A percentile compares a stretch with the other conserved stretches of the same genome.
These are phyloP conservation scores for Myriangium duriaei DNA, from an alignment of 2,329 filamentous ascomycete genomes.

Conservation along the genomic window DNA sequence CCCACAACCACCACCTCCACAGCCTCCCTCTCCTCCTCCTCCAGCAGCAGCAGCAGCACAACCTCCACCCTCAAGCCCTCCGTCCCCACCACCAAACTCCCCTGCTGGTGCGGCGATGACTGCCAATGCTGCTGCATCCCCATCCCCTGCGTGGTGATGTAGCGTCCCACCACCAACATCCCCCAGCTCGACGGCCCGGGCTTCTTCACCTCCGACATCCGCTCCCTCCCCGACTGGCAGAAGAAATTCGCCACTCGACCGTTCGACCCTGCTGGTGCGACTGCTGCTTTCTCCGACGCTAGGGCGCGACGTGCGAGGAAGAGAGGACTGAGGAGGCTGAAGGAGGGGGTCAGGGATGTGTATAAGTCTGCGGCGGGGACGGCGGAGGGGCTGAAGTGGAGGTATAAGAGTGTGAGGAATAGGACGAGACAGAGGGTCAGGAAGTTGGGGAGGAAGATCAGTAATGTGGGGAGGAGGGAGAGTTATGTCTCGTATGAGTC, in stretches of 20 bases:
- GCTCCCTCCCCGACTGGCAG: too few species aligned
- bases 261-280: too few species aligned
- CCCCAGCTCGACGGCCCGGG: too few species aligned
- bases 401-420: neutral
- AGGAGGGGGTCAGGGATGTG: neutral
- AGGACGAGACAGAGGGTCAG: neutral
- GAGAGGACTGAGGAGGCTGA: neutral
- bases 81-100: conserved; percentile 19
- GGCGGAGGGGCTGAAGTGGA: conserved; percentile 3
- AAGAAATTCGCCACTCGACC: too few species aligned
- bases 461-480: conserved; percentile 3
- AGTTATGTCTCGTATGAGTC: conserved; percentile 7
- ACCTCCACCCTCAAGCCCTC: conserved; percentile 13
- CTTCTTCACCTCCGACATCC: too few species aligned
- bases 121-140: conserved; percentile 17
- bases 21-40: too few species aligned
- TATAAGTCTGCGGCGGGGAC: conserved; percentile 1
- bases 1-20: too few species aligned
- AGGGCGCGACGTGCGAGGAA: too few species aligned
- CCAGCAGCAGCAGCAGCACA: conserved; percentile 13
- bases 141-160: conserved; percentile 19
- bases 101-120: conserved; percentile 23
- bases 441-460: conserved; percentile 1
- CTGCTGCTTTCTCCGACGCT: too few species aligned
- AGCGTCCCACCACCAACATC: too few species aligned